A percentile compares a stretch with the other conserved stretches of the same genome.
phyloP scores from a whole-genome alignment of 495 filamentous ascomycete genomes.

The Talaromyces wortmannii region DNA sequence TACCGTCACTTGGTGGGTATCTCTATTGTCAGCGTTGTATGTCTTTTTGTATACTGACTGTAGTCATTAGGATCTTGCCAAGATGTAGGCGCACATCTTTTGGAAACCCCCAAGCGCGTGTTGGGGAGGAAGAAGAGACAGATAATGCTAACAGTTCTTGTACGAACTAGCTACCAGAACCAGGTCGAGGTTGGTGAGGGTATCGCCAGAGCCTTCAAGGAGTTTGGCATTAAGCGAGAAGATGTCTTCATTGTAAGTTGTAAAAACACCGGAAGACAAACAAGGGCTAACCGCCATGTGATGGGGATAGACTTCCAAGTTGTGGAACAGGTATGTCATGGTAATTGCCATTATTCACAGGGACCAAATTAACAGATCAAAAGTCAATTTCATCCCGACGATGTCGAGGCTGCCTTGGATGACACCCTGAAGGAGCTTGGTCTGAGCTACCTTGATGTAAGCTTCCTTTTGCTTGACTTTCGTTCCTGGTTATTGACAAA shows the following conservation, averaged over 20 bases:
- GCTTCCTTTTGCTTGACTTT: conserved; percentile 6
- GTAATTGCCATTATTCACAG: not conserved
- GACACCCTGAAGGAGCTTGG: conserved; percentile 39
- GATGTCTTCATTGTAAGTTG: conserved; percentile 40
- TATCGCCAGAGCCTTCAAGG: conserved; percentile 38
- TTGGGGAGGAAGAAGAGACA: not conserved
- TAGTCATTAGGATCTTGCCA: conserved; percentile 32
- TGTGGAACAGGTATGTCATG: conserved; percentile 29
- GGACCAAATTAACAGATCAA: not conserved
- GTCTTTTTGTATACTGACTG: not conserved
- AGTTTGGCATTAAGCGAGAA: conserved; percentile 42
- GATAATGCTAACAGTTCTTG: not conserved
- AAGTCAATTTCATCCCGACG: conserved; percentile 39
- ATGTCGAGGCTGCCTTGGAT: conserved; percentile 38
- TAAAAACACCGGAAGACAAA: not conserved
- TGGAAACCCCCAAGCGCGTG: not conserved
- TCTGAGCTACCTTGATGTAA: conserved; percentile 42
- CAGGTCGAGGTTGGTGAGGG: conserved; percentile 38
- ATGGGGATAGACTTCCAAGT: conserved; percentile 36
- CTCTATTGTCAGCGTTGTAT: conserved; percentile 19
- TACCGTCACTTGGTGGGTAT: conserved; percentile 46
- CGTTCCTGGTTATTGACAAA: not conserved
- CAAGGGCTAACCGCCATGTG: not conserved
- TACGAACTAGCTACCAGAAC: conserved; percentile 35
- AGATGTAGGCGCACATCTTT: conserved; percentile 23